Evolutionary conservation across 495 filamentous ascomycete genomes (phyloP).

Genomic region (Podospora australis): DNA sequence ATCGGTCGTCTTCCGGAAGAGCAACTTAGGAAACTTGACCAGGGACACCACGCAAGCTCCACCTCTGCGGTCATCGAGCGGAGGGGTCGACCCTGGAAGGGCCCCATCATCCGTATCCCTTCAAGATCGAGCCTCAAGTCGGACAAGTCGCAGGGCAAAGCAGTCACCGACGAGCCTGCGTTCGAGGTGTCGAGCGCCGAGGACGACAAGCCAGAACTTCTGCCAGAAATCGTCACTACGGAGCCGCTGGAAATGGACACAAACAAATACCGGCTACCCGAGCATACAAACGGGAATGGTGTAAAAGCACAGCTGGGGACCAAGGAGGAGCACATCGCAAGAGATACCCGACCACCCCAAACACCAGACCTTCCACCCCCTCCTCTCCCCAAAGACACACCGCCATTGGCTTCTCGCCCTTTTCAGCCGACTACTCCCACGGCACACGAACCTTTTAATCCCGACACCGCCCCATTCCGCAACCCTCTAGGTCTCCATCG

Average conservation of each 20-base stretch:
- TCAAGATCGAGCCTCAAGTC: conserved; percentile 29
- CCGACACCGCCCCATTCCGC: conserved; percentile 40
- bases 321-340: conserved; percentile 46
- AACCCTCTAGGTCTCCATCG: conserved; percentile 52
- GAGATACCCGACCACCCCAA: conserved; percentile 32
- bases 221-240: conserved; percentile 37
- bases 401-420: conserved; percentile 22
- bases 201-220: conserved; percentile 24
- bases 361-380: conserved; percentile 30
- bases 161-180: conserved; percentile 14
- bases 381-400: conserved; percentile 44
- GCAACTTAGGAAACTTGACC: conserved; percentile 62
- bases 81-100: conserved; percentile 60
- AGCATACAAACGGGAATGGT: conserved; percentile 53
- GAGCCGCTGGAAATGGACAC: conserved; percentile 51
- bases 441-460: conserved; percentile 31
- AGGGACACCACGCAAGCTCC: conserved; percentile 52
- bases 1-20: conserved; percentile 70
- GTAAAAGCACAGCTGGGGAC: conserved; percentile 51
- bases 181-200: conserved; percentile 5
- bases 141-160: conserved; percentile 15
- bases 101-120: conserved; percentile 37
- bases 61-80: conserved; percentile 46
- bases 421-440: conserved; percentile 14
- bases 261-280: conserved; percentile 58